These are phyloP conservation scores for Corylus avellana DNA, from an alignment of 306 rosid species.

Conservation along the genomic window DNA sequence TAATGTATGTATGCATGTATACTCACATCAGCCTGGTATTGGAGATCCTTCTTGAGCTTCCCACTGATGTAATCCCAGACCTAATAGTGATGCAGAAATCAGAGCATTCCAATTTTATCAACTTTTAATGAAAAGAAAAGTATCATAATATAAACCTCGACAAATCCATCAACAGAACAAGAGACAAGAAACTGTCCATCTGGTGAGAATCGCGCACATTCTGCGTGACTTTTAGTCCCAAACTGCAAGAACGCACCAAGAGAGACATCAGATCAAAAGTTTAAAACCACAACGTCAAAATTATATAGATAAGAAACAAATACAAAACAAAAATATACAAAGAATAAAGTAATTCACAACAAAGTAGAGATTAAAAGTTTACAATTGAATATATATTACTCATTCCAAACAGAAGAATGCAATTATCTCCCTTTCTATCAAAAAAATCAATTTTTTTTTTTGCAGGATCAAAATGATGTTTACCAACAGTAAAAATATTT, in stretches of 20 bases:
- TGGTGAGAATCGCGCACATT: conserved; percentile 94
- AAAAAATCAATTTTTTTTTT: too few relatives aligned
- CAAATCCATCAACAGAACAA: conserved; percentile 91
- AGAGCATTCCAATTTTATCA: conserved; percentile 22
- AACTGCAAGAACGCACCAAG: conserved; percentile 51
- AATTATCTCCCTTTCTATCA: neutral
- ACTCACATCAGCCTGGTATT: conserved; percentile 99
- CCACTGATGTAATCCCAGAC: conserved; percentile 99
- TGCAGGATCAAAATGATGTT: neutral
- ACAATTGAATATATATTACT: neutral
- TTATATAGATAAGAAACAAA: neutral
- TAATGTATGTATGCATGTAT: neutral
- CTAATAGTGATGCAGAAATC: conserved; percentile 36
- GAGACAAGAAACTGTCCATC: conserved; percentile 99
- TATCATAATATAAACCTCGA: conserved; percentile 64
- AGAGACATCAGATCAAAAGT: conserved; percentile 19
- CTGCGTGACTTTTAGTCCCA: conserved; percentile 96
- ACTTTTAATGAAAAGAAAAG: conserved; percentile 4
- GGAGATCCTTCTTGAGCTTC: conserved; percentile 98
- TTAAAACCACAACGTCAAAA: conserved; percentile 12
- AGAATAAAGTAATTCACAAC: too few relatives aligned
- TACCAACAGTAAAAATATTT: neutral
- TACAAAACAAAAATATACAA: neutral
- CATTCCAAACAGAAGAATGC: neutral
- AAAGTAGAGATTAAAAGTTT: neutral